phyloP scores from a whole-genome alignment of 176 grass and related monocot species.

The Triticum turgidum region DNA sequence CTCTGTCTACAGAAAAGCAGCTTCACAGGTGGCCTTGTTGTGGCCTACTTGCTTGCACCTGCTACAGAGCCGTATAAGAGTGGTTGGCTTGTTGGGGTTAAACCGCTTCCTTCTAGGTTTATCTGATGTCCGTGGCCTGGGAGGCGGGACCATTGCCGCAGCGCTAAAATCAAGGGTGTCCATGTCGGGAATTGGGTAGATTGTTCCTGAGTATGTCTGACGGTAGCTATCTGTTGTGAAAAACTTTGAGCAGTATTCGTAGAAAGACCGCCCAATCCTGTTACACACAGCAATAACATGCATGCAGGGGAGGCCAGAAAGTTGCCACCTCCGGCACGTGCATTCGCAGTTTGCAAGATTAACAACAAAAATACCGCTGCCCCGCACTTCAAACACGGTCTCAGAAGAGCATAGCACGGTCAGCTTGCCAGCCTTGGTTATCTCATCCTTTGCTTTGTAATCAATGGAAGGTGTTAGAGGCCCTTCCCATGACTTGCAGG shows the following conservation, averaged over 20 bases:
- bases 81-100: constrained; percentile 69
- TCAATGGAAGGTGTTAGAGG: constrained; percentile 82
- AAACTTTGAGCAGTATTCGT: constrained; percentile 82
- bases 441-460: constrained; percentile 75
- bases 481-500: constrained; percentile 61
- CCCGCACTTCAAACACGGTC: constrained; percentile 94
- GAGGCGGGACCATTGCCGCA: constrained; percentile 64
- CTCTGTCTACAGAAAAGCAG: constrained; percentile 45
- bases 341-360: constrained; percentile 85
- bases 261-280: constrained; percentile 56
- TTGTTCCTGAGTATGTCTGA: constrained; percentile 60
- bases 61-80: constrained; percentile 81
- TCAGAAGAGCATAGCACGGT: constrained; percentile 88
- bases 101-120: constrained; percentile 84
- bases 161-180: constrained; percentile 75
- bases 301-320: constrained; percentile 82
- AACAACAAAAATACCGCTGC: constrained; percentile 74
- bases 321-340: constrained; percentile 91
- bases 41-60: constrained; percentile 89
- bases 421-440: constrained; percentile 60
- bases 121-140: constrained; percentile 57
- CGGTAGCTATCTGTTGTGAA: constrained; percentile 75
- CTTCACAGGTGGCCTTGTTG: constrained; percentile 97
- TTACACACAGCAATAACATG: constrained; percentile 92
- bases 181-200: constrained; percentile 84